Evolutionary conservation across 23 red algal genomes (phyloP).

Genomic region (Cyanidioschyzon merolae): DNA sequence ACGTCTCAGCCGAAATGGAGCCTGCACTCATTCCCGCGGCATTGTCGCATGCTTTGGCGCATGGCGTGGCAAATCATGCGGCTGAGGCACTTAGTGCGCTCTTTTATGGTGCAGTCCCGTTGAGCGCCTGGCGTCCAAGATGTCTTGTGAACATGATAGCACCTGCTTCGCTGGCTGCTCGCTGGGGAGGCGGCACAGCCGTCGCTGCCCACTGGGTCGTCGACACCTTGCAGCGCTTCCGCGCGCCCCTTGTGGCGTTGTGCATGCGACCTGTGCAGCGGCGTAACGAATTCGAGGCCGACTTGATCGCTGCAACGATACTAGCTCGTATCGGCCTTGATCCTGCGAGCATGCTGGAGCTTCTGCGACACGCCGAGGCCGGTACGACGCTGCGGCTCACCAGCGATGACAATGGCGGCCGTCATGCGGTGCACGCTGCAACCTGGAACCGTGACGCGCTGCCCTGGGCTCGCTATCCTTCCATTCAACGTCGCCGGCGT

Average conservation of each 20-base stretch:
- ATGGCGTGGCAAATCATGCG: not conserved
- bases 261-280: not conserved
- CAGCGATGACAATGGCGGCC: not conserved
- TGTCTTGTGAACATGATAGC: not conserved
- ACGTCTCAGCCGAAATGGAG: not conserved
- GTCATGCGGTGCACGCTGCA: not conserved
- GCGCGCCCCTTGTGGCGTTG: not conserved
- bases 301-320: not conserved
- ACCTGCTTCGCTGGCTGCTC: not conserved
- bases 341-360: not conserved
- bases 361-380: not conserved
- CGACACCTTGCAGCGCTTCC: not conserved
- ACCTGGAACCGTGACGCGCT: not conserved
- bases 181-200: not conserved
- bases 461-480: not conserved
- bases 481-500: not conserved
- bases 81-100: slow-evolving; percentile 1
- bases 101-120: not conserved
- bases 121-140: not conserved
- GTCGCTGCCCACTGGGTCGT: not conserved
- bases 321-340: not conserved
- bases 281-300: not conserved
- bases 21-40: not conserved
- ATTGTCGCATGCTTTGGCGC: not conserved
- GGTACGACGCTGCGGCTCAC: not conserved